phyloP scores from a whole-genome alignment of 345 rosid species.

The Eucalyptus viminalis region DNA sequence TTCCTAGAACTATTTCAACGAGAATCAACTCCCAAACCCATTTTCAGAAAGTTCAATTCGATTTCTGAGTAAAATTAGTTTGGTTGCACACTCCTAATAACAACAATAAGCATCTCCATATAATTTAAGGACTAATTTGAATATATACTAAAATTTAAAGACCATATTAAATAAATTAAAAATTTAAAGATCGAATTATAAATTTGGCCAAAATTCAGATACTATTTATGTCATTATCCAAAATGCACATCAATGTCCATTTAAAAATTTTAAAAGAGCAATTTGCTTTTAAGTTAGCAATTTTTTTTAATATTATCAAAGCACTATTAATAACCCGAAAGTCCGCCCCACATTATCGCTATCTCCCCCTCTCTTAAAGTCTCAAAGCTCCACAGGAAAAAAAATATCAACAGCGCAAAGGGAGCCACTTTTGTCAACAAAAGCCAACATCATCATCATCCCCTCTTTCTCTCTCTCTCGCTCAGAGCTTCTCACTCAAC shows the following conservation, averaged over 20 bases:
- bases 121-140: accelerated
- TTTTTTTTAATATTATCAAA: no score
- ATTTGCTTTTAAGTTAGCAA: no score
- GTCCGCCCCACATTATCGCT: neutral
- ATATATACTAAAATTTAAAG: no score
- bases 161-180: no score
- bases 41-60: accelerated
- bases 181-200: accelerated
- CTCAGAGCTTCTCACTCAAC: neutral
- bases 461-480: neutral
- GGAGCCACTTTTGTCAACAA: neutral
- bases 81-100: no score
- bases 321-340: neutral
- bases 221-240: accelerated
- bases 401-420: neutral
- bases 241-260: no score
- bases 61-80: accelerated
- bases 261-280: neutral
- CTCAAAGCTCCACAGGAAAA: neutral
- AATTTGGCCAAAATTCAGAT: accelerated
- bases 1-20: no score
- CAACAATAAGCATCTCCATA: accelerated
- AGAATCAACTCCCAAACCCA: accelerated
- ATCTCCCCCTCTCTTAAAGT: neutral
- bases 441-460: neutral